Base-by-base conservation (phyloP, 352 stramenopile species). In the Phytophthora ohioensis region DNA sequence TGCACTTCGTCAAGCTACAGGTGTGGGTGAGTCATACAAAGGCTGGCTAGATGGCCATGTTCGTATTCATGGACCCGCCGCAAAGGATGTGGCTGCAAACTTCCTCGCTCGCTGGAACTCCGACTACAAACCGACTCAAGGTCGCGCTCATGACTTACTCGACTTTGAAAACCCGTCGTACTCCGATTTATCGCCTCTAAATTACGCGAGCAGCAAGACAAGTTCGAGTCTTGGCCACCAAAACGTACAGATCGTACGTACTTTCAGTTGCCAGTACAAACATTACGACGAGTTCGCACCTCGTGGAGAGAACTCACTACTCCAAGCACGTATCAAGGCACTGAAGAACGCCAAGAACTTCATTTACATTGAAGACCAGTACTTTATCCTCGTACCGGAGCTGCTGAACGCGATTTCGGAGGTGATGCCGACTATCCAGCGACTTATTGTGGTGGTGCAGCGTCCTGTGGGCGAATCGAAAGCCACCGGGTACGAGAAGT, bases 291-390 rank as follows among this genome's bases (percentile, higher is more conserved):
- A 84, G 13, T 86, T 91, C 30, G 81, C 83, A 0, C 77, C 81
- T 1, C 53, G 72, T 0, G 81, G 83, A 27, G 83, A 91, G 48
- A 54, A 71, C 6, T 83, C 83, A 17, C 60, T 89, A 15, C 78
- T 88, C 52, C 61, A 81, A 10, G 65, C 79, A 13, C 79, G 81
- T 6, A 63, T 91, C 67, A 88, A 91, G 56, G 83, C 79, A 4
- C 78, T 89, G 35, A 67, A 67, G 32, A 82, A 79, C 27, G 83
- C 83, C 3, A 84, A 82, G 57, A 91, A 89, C 64, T 89, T 79
- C 49, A 84, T 91, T 34, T 91, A 89, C 73, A 85, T 91, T 27
- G 83, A 91, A 47, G 82, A 91, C 64, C 82, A 91, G 69, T 91
- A 91, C 58, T 89, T 91, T 36, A 63, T 87, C 1, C 59, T 81